These are phyloP conservation scores for Pseudocercospora crystallina DNA, from an alignment of 2,329 filamentous ascomycete species.

Conservation along the genomic window DNA sequence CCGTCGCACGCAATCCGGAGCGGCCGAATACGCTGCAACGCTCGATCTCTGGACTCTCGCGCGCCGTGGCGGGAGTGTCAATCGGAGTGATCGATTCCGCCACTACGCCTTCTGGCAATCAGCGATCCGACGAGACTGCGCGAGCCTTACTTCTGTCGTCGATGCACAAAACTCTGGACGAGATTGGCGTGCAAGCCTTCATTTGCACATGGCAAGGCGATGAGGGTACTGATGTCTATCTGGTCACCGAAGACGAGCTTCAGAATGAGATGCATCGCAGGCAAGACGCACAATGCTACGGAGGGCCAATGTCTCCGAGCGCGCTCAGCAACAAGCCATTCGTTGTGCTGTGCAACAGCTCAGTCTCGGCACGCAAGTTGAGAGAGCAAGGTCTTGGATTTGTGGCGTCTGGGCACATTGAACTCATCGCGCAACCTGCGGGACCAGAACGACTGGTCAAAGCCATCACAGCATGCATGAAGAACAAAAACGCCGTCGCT, in stretches of 20 bases:
- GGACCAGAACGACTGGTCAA: slow-evolving; percentile 26
- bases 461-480: slow-evolving; percentile 23
- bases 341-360: slow-evolving; percentile 28
- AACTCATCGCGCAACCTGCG: slow-evolving; percentile 28
- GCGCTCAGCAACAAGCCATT: slow-evolving; percentile 24
- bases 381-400: slow-evolving; percentile 19
- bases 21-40: slow-evolving; percentile 8
- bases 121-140: slow-evolving; percentile 20
- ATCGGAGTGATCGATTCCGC: slow-evolving; percentile 22
- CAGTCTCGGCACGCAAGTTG: slow-evolving; percentile 25
- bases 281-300: slow-evolving; percentile 12
- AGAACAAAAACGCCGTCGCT: slow-evolving; percentile 8
- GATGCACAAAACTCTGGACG: slow-evolving; percentile 21
- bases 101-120: slow-evolving; percentile 17
- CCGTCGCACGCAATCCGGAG: slow-evolving; percentile 10
- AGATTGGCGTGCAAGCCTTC: slow-evolving; percentile 20
- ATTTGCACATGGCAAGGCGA: slow-evolving; percentile 22
- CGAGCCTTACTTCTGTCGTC: slow-evolving; percentile 19
- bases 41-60: slow-evolving; percentile 11
- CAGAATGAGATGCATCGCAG: slow-evolving; percentile 15
- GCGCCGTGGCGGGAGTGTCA: slow-evolving; percentile 14
- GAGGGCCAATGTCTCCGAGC: slow-evolving; percentile 18
- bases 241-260: slow-evolving; percentile 27
- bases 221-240: slow-evolving; percentile 21
- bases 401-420: slow-evolving; percentile 22